Base-by-base conservation (phyloP, 2,329 filamentous ascomycete species). In the Neopestalotiopsis clavispora region DNA sequence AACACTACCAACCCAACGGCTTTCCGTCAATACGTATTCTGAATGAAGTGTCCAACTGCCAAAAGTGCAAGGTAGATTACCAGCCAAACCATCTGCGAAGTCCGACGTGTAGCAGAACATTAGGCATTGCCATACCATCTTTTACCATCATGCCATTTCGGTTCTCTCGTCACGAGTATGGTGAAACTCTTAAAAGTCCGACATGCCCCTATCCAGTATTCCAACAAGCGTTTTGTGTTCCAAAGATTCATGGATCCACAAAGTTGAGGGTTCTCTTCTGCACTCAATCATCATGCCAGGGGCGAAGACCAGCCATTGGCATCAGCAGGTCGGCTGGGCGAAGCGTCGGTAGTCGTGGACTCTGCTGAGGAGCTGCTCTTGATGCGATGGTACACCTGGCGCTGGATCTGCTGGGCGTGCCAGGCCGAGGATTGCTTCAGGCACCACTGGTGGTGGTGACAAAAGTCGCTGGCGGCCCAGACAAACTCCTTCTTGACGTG, bases 401-500 rank as follows among this genome's bases (percentile, higher is more conserved):
- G 17, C 56, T 67, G 52, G 38, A 67, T 59, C 65, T 60, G 42
- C 56, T 60, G 30, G 30, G 56, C 65, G 28, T 67, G 65, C 65
- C 65, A 67, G 34, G 65, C 56, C 10, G 65, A 59, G 7, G 65
- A 67, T 28, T 42, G 56, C n/a, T 52, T 63, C 14, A 62, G 52
- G 32, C 38, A 17, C 66, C 66, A 67, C 5, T 20, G 38, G 60
- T 71, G 71, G 61, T 70, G 66, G 64, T 71, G 69, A 45, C 74
- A 75, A 70, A 71, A 72, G 30, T 69, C 69, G 69, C 71, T 71
- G 68, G 49, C 65, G 61, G 73, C 72, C 69, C 70, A 69, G 58
- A 69, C 58, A 65, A 70, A 61, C 67, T 67, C 70, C 20, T 45
- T 65, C 56, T 69, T 68, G 13, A 73, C 70, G 60, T 66, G 30